A percentile compares a stretch with the other conserved stretches of the same genome.
These are phyloP conservation scores for Ramaria sp. DNA, from an alignment of 768 basidiomycete species.

Conservation along the genomic window DNA sequence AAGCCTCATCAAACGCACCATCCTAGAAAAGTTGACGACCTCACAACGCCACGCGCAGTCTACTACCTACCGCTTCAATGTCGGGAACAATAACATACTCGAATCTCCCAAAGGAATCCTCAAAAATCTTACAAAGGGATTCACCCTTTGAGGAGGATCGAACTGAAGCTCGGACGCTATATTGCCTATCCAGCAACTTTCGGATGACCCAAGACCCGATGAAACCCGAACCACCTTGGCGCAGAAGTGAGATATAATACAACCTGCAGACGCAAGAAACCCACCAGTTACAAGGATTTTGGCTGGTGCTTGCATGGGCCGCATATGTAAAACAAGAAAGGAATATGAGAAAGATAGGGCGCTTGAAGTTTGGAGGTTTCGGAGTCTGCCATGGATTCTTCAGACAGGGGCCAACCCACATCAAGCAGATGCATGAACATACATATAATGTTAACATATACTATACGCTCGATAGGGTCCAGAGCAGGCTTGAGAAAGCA, in stretches of 20 bases:
- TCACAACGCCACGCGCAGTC: too few species aligned
- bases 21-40: neutral
- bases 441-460: too few species aligned
- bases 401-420: too few species aligned
- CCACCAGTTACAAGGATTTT: constrained; percentile 7
- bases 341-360: too few species aligned
- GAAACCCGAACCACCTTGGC: constrained; percentile 11
- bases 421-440: too few species aligned
- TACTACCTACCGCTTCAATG: constrained; percentile 15
- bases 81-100: constrained; percentile 25
- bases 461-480: too few species aligned
- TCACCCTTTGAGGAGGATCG: constrained; percentile 24
- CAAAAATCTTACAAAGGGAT: constrained; percentile 16
- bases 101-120: constrained; percentile 12
- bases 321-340: neutral
- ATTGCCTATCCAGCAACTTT: constrained; percentile 17
- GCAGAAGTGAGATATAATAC: neutral
- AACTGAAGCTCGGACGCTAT: constrained; percentile 27
- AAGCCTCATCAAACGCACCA: constrained; percentile 11
- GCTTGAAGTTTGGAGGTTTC: too few species aligned
- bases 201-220: constrained; percentile 14
- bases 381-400: too few species aligned
- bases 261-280: neutral
- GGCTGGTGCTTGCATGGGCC: neutral
- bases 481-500: too few species aligned